A percentile compares a stretch with the other conserved stretches of the same genome.
Evolutionary conservation across 768 basidiomycete genomes (phyloP).

Genomic region (Sutorius australiensis): DNA sequence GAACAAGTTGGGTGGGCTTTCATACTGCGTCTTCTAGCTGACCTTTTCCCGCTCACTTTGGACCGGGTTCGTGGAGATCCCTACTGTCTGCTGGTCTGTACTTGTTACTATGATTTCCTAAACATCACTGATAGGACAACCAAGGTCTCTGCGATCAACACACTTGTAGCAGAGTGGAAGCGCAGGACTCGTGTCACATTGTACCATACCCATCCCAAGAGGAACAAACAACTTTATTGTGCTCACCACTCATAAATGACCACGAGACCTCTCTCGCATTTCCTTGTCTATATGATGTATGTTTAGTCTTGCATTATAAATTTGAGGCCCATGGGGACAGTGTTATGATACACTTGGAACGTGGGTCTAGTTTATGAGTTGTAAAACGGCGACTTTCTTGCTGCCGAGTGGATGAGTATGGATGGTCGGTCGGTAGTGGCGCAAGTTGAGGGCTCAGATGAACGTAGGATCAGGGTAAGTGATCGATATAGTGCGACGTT

Average conservation of each 20-base stretch:
- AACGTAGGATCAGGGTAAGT: slow-evolving; percentile 36
- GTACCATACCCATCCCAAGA: slow-evolving; percentile 2
- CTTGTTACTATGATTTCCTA: background rate
- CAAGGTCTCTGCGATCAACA: slow-evolving; percentile 14
- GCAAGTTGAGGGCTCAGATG: background rate
- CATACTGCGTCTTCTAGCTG: slow-evolving; percentile 8
- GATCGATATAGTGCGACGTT: slow-evolving; percentile 69
- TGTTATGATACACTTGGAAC: slow-evolving; percentile 26
- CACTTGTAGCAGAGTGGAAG: slow-evolving; percentile 8
- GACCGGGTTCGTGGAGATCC: slow-evolving; percentile 4
- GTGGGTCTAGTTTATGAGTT: slow-evolving; percentile 17
- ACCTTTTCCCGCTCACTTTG: slow-evolving; percentile 3
- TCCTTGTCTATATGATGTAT: slow-evolving; percentile 3
- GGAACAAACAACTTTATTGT: background rate
- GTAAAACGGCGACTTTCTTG: slow-evolving; percentile 5
- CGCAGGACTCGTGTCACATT: background rate
- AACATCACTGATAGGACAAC: background rate
- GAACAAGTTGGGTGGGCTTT: slow-evolving; percentile 12
- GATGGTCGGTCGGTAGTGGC: slow-evolving; percentile 6
- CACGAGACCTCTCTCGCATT: background rate
- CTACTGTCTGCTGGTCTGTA: slow-evolving; percentile 17
- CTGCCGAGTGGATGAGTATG: slow-evolving; percentile 11
- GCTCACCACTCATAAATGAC: background rate
- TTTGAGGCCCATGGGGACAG: slow-evolving; percentile 6
- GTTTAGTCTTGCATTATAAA: slow-evolving; percentile 8